Percentiles rank a stretch among this genome's conserved stretches.
Conservation (phyloP, 176 grass and related monocot species). For the Raddia distichophylla region DNA sequence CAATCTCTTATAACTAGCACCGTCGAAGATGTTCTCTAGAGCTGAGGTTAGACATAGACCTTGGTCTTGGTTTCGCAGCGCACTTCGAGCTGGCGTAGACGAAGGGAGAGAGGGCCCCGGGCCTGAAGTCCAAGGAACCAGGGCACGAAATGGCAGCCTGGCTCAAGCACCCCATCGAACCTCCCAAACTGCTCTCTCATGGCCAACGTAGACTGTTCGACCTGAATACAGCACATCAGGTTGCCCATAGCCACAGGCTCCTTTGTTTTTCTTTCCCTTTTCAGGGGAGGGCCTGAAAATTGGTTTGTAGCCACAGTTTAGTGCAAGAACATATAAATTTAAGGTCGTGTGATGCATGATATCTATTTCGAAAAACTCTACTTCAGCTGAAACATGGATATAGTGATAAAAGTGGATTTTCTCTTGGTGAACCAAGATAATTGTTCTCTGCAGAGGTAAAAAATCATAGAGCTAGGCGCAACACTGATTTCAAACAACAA, state of each 20-base stretch:
- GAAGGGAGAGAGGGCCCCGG: constrained; percentile 53
- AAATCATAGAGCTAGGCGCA: background rate
- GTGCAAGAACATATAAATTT: background rate
- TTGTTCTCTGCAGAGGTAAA: background rate
- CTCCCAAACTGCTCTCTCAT: constrained; percentile 52
- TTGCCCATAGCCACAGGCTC: constrained; percentile 35
- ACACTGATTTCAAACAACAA: background rate
- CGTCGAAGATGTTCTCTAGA: too few relatives aligned
- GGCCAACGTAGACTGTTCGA: constrained; percentile 51
- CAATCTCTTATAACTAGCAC: too few relatives aligned
- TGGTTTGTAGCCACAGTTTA: background rate
- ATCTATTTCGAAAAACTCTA: background rate
- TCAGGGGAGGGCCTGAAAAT: background rate
- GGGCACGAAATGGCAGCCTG: constrained; percentile 57
- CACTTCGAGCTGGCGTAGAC: constrained; percentile 70
- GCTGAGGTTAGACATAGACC: background rate
- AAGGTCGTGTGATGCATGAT: background rate
- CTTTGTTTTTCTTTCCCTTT: background rate
- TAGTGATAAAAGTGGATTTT: background rate
- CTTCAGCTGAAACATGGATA: background rate
- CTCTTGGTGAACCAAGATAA: too few relatives aligned
- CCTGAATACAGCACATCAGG: constrained; percentile 41
- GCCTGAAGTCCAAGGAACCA: constrained; percentile 26
- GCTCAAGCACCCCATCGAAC: constrained; percentile 52
- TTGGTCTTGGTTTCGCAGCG: constrained; percentile 74